phyloP scores from a whole-genome alignment of 192 early-diverging fungal species.

The Geranomyces variabilis region DNA sequence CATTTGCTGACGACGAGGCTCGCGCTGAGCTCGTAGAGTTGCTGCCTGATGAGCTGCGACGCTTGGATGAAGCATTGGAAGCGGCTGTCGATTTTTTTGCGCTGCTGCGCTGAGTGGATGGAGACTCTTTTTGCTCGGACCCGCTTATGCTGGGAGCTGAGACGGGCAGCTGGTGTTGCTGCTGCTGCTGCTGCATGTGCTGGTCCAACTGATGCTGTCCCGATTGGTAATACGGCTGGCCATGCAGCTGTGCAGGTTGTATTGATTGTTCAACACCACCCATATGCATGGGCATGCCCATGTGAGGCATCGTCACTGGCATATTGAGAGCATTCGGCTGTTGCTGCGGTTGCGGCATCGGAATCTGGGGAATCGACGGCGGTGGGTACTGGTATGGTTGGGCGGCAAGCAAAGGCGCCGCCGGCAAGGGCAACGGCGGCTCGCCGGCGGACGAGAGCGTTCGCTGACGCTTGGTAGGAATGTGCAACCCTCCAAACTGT shows the following conservation, averaged over 20 bases:
- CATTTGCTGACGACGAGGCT: not conserved
- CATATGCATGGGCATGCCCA: constrained; percentile 1
- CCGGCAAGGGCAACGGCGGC: too few relatives aligned
- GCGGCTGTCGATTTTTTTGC: too few relatives aligned
- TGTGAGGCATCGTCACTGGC: not conserved
- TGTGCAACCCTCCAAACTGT: too few relatives aligned
- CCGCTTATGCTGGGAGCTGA: too few relatives aligned
- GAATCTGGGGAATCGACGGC: not conserved
- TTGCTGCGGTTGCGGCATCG: not conserved
- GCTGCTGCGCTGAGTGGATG: too few relatives aligned
- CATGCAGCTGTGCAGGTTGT: not conserved
- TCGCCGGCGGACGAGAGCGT: too few relatives aligned
- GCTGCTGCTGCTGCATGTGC: constrained; percentile 1
- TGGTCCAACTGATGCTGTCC: too few relatives aligned
- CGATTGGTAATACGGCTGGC: not conserved
- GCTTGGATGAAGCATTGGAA: too few relatives aligned
- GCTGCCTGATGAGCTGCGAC: too few relatives aligned
- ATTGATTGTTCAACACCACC: not conserved
- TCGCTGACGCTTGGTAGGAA: not conserved
- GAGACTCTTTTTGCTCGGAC: too few relatives aligned
- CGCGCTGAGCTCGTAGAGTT: too few relatives aligned
- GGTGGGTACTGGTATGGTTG: constrained; percentile 4
- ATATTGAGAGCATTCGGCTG: not conserved
- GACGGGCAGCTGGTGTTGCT: not conserved
- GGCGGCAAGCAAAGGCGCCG: too few relatives aligned